Conservation (phyloP, 345 rosid genomes). For the Boechera stricta region DNA sequence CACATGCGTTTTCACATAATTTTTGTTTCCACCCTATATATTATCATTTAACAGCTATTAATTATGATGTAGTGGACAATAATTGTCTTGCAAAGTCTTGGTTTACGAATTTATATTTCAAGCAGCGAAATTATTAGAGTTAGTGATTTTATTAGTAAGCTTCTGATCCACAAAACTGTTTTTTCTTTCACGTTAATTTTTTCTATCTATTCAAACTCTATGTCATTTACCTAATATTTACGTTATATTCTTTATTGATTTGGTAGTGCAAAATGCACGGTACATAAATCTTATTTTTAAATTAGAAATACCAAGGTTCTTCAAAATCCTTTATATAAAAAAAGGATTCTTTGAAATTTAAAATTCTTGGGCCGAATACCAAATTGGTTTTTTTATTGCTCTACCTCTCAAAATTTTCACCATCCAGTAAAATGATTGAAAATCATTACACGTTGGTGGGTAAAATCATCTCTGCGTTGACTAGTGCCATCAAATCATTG, state of each 20-base stretch:
- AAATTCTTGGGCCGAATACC: too few relatives aligned
- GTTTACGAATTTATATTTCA: background rate
- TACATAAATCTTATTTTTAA: too few relatives aligned
- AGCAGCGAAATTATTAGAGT: background rate
- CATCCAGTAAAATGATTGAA: constrained; percentile 19
- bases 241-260: too few relatives aligned
- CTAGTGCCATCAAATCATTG: constrained; percentile 4
- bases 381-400: too few relatives aligned
- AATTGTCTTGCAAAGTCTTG: constrained; percentile 4
- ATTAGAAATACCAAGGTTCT: too few relatives aligned
- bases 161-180: too few relatives aligned
- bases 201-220: too few relatives aligned
- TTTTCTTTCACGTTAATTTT: too few relatives aligned
- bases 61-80: constrained; percentile 20
- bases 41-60: constrained; percentile 11
- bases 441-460: constrained; percentile 38
- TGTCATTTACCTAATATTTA: background rate
- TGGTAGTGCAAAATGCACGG: background rate
- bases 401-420: background rate
- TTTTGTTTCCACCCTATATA: background rate
- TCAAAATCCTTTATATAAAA: too few relatives aligned
- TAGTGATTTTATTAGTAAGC: background rate
- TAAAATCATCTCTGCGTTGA: constrained; percentile 34
- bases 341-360: too few relatives aligned
- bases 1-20: constrained; percentile 19